Evolutionary conservation across 2,329 filamentous ascomycete genomes (phyloP).

Genomic region (Sordariomycetes sp.): DNA sequence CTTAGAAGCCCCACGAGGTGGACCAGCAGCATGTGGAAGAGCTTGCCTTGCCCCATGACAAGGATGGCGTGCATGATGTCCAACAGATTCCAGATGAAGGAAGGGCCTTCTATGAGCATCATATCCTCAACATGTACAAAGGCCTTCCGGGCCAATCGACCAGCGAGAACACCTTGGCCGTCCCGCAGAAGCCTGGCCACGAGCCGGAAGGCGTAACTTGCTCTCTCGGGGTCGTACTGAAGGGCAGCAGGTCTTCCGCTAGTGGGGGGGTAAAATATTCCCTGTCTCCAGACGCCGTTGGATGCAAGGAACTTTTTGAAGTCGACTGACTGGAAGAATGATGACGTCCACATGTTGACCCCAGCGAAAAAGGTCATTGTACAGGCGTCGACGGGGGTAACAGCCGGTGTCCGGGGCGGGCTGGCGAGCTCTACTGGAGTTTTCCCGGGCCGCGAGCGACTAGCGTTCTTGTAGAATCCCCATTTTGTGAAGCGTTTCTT

Average conservation of each 20-base stretch:
- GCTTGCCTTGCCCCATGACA: constrained; percentile 1
- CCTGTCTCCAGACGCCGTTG: too few species aligned
- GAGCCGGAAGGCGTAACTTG: constrained; percentile 9
- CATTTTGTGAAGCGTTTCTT: constrained; percentile 13
- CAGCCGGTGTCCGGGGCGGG: too few species aligned
- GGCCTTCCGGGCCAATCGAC: constrained; percentile 10
- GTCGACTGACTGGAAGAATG: constrained; percentile 4
- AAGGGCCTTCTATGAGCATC: constrained; percentile 7
- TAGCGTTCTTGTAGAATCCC: constrained; percentile 10
- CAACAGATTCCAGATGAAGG: constrained; percentile 7
- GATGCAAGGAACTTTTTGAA: too few species aligned
- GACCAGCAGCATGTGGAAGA: constrained; percentile 7
- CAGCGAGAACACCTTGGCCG: constrained; percentile 9
- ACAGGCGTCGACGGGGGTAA: background rate
- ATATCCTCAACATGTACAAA: constrained; percentile 10
- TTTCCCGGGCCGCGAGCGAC: background rate
- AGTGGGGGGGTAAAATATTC: background rate
- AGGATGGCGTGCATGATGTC: constrained; percentile 7
- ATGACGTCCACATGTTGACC: constrained; percentile 5
- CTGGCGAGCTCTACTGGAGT: background rate
- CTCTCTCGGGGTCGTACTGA: constrained; percentile 3
- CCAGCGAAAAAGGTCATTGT: constrained; percentile 4
- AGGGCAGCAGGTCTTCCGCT: too few species aligned
- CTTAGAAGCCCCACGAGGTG: constrained; percentile 7
- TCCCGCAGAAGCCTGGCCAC: constrained; percentile 7